These are phyloP conservation scores for Fusarium luffae DNA, from an alignment of 2,329 filamentous ascomycete genomes.

Conservation along the genomic window DNA sequence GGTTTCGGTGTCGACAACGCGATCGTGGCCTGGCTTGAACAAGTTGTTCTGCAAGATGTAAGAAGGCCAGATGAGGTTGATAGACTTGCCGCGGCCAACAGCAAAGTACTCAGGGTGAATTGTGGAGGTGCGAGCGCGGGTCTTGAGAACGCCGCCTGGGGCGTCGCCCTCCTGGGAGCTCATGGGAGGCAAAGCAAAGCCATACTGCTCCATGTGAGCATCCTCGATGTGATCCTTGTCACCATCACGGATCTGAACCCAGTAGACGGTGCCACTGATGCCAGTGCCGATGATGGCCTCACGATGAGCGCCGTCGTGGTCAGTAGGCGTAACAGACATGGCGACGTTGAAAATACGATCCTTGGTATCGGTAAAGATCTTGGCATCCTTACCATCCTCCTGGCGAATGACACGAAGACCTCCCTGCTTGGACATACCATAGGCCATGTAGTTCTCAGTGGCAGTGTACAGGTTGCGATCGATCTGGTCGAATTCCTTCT, in stretches of 20 bases:
- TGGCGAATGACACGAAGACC: conserved; percentile 94
- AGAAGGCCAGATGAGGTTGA: conserved; percentile 84
- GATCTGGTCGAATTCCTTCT: conserved; percentile 98
- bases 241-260: conserved; percentile 82
- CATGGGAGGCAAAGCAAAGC: conserved; percentile 89
- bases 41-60: conserved; percentile 71
- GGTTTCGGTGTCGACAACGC: conserved; percentile 85
- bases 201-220: conserved; percentile 82
- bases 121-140: conserved; percentile 88
- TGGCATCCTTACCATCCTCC: conserved; percentile 90
- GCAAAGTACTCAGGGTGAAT: conserved; percentile 94
- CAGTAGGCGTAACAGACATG: conserved; percentile 75
- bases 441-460: conserved; percentile 90
- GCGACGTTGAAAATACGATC: conserved; percentile 96
- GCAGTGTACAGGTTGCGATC: conserved; percentile 93
- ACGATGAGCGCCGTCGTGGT: conserved; percentile 67
- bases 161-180: conserved; percentile 88
- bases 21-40: conserved; percentile 72
- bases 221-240: conserved; percentile 84
- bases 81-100: conserved; percentile 94
- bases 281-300: conserved; percentile 93
- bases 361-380: conserved; percentile 89
- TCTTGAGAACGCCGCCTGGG: conserved; percentile 93
- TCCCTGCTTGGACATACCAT: conserved; percentile 92
- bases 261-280: conserved; percentile 96